Conservation (phyloP, 2,329 filamentous ascomycete species). For the Aspergillus sp. region DNA sequence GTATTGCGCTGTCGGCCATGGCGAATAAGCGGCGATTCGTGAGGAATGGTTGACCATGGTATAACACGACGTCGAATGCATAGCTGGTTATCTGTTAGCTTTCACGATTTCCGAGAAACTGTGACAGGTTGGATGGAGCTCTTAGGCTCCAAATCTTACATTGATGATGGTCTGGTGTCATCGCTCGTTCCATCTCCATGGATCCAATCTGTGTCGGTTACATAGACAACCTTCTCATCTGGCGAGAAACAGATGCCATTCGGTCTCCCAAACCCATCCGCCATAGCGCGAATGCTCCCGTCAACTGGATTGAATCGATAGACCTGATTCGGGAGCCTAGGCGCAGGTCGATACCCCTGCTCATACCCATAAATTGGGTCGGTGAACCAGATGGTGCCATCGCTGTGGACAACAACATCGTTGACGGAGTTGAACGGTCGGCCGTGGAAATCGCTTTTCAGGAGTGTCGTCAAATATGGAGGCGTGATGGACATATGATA, state of each 20-base stretch:
- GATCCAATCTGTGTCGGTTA: constrained; percentile 46
- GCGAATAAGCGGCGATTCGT: constrained; percentile 59
- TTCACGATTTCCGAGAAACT: neutral
- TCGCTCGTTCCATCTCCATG: constrained; percentile 27
- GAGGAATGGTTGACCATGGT: constrained; percentile 47
- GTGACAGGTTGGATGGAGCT: neutral
- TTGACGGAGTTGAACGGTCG: constrained; percentile 45
- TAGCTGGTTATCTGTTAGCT: constrained; percentile 36
- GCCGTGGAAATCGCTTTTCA: constrained; percentile 41
- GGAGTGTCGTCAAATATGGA: constrained; percentile 28
- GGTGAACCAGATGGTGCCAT: constrained; percentile 46
- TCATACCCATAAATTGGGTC: constrained; percentile 44
- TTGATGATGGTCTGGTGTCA: constrained; percentile 26
- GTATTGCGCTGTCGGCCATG: constrained; percentile 52
- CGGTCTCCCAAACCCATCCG: constrained; percentile 45
- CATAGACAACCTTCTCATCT: constrained; percentile 45
- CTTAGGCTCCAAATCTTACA: constrained; percentile 29
- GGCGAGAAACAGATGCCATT: constrained; percentile 51
- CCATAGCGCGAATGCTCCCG: constrained; percentile 41
- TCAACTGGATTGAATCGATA: constrained; percentile 45
- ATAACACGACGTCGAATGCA: constrained; percentile 51
- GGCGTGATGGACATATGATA: constrained; percentile 22
- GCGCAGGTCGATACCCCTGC: constrained; percentile 39
- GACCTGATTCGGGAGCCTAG: constrained; percentile 41
- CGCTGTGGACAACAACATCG: constrained; percentile 42